Evolutionary conservation across 139 green algal species (phyloP).

Genomic region (Bryopsis sp.): DNA sequence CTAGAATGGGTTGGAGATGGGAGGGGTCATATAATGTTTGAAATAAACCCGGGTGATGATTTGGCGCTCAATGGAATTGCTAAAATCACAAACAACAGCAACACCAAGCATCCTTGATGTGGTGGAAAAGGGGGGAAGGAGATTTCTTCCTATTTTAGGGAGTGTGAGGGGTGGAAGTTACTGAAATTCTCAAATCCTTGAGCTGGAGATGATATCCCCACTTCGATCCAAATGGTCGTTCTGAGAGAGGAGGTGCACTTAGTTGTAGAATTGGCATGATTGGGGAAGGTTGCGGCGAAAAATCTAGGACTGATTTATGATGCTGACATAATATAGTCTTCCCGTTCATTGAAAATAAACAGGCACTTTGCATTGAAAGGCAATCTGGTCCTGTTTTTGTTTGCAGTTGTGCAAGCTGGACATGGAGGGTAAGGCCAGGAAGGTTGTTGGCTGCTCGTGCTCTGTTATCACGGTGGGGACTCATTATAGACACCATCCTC

Average conservation of each 20-base stretch:
- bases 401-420: slow-evolving; percentile 96
- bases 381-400: neutral
- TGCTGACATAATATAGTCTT: neutral
- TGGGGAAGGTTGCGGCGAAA: neutral
- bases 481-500: neutral
- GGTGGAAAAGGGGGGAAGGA: too few species aligned
- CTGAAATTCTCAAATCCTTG: too few species aligned
- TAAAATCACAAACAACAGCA: neutral
- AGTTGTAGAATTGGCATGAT: neutral
- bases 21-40: neutral
- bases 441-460: slow-evolving; percentile 93
- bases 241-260: neutral
- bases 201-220: too few species aligned
- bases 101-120: neutral
- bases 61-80: neutral
- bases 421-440: slow-evolving; percentile 86
- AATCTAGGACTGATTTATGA: neutral
- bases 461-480: slow-evolving; percentile 64
- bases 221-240: too few species aligned
- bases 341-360: neutral
- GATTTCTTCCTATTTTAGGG: too few species aligned
- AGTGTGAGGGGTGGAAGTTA: neutral
- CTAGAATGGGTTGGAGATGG: neutral
- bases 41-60: neutral
- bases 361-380: neutral